A percentile compares a stretch with the other conserved stretches of the same genome.
Evolutionary conservation across 2,329 filamentous ascomycete species (phyloP).

Genomic region (Colletotrichum sidae): DNA sequence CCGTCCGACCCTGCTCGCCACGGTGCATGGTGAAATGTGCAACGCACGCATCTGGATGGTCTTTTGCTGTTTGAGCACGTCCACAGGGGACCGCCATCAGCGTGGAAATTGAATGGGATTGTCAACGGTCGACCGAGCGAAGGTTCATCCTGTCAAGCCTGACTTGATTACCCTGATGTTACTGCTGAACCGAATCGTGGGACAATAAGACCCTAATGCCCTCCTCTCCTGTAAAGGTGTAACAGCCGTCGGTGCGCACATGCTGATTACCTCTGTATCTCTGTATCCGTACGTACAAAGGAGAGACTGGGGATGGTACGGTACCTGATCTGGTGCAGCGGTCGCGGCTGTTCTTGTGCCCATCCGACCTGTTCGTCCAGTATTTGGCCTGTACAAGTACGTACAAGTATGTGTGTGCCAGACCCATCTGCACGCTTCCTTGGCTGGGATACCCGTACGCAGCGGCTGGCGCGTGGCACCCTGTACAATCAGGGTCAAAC

Average conservation of each 20-base stretch:
- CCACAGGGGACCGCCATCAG: conserved; percentile 14
- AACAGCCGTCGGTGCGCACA: conserved; percentile 30
- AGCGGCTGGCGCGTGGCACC: conserved; percentile 27
- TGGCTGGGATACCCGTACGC: conserved; percentile 8
- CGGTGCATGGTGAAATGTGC: not conserved
- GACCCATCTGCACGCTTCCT: conserved; percentile 19
- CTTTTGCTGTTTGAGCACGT: conserved; percentile 4
- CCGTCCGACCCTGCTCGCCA: not conserved
- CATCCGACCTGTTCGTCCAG: not conserved
- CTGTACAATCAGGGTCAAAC: conserved; percentile 28
- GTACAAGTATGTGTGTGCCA: not conserved
- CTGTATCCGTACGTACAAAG: too few species aligned
- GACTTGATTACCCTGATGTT: not conserved
- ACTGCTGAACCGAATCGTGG: conserved; percentile 8
- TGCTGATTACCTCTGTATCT: too few species aligned
- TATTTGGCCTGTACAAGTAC: too few species aligned
- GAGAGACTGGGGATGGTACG: not conserved
- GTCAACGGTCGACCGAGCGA: conserved; percentile 16
- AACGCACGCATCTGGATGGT: too few species aligned
- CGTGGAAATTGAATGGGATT: not conserved
- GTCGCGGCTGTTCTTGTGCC: not conserved
- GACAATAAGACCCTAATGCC: not conserved
- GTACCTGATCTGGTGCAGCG: conserved; percentile 22
- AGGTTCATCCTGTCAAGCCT: conserved; percentile 32
- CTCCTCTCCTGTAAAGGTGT: not conserved